Percentiles rank a stretch among this genome's conserved stretches.
These are phyloP conservation scores for Diddensiella santjacobensis DNA, from an alignment of 805 yeast genomes.

Conservation along the genomic window DNA sequence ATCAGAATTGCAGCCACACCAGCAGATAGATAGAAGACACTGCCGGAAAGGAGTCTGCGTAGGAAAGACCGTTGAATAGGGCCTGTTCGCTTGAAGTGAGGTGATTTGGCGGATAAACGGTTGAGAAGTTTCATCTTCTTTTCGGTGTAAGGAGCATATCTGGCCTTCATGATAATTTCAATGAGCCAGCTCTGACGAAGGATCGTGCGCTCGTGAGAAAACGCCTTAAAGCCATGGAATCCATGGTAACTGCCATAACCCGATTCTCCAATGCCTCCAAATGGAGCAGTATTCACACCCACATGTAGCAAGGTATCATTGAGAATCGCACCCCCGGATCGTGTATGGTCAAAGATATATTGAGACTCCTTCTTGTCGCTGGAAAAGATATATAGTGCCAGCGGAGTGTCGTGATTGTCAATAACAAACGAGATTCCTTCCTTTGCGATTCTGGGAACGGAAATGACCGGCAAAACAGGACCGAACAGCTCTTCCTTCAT, in stretches of 20 bases:
- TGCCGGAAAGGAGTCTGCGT: constrained; percentile 19
- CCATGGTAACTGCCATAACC: constrained; percentile 88
- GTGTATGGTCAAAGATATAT: constrained; percentile 46
- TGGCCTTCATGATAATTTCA: constrained; percentile 53
- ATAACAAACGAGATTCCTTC: constrained; percentile 37
- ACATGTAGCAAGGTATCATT: constrained; percentile 75
- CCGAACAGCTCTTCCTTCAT: constrained; percentile 82
- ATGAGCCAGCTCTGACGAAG: constrained; percentile 61
- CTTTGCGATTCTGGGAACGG: constrained; percentile 38
- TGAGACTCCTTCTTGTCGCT: constrained; percentile 45
- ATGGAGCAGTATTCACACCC: constrained; percentile 66
- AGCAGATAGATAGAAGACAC: neutral
- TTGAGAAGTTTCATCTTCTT: constrained; percentile 29
- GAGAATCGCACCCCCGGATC: constrained; percentile 69
- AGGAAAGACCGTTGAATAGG: constrained; percentile 21
- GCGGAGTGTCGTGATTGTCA: constrained; percentile 63
- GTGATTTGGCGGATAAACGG: constrained; percentile 7
- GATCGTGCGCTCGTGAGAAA: constrained; percentile 70
- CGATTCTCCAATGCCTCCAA: constrained; percentile 86
- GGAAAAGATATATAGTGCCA: constrained; percentile 72
- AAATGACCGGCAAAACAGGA: constrained; percentile 74
- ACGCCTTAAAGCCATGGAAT: constrained; percentile 58
- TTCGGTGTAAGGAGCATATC: constrained; percentile 60
- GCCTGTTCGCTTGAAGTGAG: constrained; percentile 22
- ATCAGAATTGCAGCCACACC: neutral